Base-by-base conservation (phyloP, 306 rosid species). In the Datisca glomerata region DNA sequence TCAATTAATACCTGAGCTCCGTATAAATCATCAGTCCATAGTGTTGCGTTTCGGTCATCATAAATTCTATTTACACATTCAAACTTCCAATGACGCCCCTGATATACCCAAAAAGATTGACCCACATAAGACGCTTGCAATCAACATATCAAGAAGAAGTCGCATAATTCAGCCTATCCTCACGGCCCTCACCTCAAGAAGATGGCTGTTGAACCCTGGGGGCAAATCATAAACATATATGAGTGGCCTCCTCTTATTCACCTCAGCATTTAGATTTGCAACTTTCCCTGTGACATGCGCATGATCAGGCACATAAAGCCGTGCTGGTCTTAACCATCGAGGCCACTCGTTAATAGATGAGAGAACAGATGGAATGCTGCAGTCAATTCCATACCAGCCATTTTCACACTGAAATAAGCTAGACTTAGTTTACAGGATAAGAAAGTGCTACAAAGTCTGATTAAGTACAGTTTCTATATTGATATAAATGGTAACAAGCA, bases 341-440 rank as follows among this genome's bases (percentile, higher is more conserved):
- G 98, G 98, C 98, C 98, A 89, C 40, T 80, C 95, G 53, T 51
- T 59, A 57, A 80, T 50, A 19, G 95, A 77, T 12, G 79, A 73
- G 33, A 43, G 34, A 23, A 68, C 79, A 17, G 98, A 83, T 23
- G 98, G 98, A 54, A 57, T 65, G 63, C 93, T 89, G 72, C 98
- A 89, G 72, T 89, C 98, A 51, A 67, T 69, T 75, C 98, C 98
- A 51, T 80, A 84, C 98, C 98, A 84, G 37, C 95, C 93, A 67
- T 59, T 78, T 38, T 63, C 41, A 69, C 98, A 89, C 98, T 89
- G 95, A 49, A 73, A 63, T 40, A 55, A 49, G 33, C 14, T 33
- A 22, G 21, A 22, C 16, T 8, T 49, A 35, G n/a, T n/a, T n/a
- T n/a, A n/a, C n/a, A n/a, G n/a, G n/a, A n/a, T n/a, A n/a, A n/a